Evolutionary conservation across 148 eudicot genomes (phyloP), one percentile per base, ranked within the genome.

Genomic region (Rhododendron ferrugineum): DNA sequence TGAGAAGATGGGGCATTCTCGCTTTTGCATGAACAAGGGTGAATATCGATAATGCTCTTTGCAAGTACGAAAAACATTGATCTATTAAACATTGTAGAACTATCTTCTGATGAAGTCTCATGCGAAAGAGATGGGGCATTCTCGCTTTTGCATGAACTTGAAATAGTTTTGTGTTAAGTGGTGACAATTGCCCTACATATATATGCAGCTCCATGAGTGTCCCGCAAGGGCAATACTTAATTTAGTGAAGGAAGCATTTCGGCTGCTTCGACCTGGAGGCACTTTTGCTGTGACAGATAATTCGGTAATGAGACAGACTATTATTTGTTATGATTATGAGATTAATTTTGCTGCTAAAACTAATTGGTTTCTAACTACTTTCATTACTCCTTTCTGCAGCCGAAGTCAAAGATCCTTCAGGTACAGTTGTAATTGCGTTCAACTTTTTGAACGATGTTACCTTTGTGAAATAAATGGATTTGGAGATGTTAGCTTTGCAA

Each of bases 401-500:
- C 98, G 22, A 96, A 96, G 88, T 96, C 99, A 14, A 96, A 96
- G 93, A 95, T 82, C 49, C 95, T 96, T 86, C 99, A 96, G 99
- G 99, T 94, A 91, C 34, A 22, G 22, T 82, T 87, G 28, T 78
- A 15, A 42, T 88, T 84, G 58, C 3, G 0, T 56, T 34, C n/a
- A 80, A 47, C 16, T 40, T 56, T 81, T 20, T 54, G 0, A 13
- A 15, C 47, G 22, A 56, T 8, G 66, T 32, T 8, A 36, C 68
- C 30, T 58, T 58, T 22, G 4, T 56, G 60, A 28, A 79, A 28
- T 79, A 11, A 15, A 50, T 28, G 36, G 64, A 79, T 50, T 28
- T 26, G 36, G 54, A 78, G 54, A 26, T n/a, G 47, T 44, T n/a
- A 47, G 81, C 56, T 9, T 78, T 26, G 16, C 4, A 46, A 28